phyloP scores from a whole-genome alignment of 73 alveolate genomes.

The Paraurostyla sp. region DNA sequence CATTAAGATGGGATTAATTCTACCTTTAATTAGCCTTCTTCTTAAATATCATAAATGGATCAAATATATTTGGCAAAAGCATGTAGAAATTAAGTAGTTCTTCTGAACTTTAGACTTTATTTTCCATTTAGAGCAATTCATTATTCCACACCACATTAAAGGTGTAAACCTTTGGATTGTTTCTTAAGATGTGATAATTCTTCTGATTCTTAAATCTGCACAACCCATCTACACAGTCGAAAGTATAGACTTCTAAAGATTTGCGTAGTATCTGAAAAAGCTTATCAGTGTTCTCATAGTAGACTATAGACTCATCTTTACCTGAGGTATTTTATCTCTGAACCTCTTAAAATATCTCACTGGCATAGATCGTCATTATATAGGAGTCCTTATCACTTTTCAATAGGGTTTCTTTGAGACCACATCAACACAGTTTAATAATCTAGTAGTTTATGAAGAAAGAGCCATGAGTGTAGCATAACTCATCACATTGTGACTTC shows the following conservation, averaged over 20 bases:
- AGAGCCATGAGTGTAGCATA: conserved; percentile 26
- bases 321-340: no score
- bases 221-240: not conserved
- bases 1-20: not conserved
- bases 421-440: conserved; percentile 13
- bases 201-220: conserved; percentile 8
- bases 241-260: not conserved
- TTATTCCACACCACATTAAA: conserved; percentile 21
- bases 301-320: no score
- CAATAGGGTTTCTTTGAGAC: not conserved
- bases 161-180: conserved; percentile 38
- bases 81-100: not conserved
- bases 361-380: conserved; percentile 13
- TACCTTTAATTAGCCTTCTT: not conserved
- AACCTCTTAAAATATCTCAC: not conserved
- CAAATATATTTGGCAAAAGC: conserved; percentile 43
- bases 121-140: not conserved
- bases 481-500: not conserved
- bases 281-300: not conserved
- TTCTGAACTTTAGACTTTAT: not conserved
- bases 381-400: conserved; percentile 22
- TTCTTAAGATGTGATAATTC: conserved; percentile 20
- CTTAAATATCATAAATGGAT: conserved; percentile 23
- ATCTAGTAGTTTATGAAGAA: conserved; percentile 22
- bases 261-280: not conserved